Percentiles rank a stretch among this genome's conserved stretches.
These are phyloP conservation scores for Dactylis glomerata DNA, from an alignment of 176 grass and related monocot species.

Conservation along the genomic window DNA sequence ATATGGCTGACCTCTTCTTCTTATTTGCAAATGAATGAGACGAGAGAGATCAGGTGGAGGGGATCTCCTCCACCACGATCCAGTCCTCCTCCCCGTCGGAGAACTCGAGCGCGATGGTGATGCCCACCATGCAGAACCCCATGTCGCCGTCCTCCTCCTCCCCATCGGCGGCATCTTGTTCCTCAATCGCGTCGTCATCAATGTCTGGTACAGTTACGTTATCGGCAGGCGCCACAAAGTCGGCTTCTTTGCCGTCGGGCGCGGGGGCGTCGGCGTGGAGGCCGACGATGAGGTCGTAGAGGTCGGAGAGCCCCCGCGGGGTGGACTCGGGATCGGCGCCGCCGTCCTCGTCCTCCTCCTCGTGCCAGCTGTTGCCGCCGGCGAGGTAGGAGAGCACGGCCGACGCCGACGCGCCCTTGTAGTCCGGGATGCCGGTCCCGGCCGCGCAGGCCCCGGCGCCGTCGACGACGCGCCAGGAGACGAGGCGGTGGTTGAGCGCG, in stretches of 20 bases:
- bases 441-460: not conserved
- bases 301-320: constrained; percentile 30
- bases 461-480: constrained; percentile 65
- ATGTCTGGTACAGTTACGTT: not conserved
- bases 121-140: constrained; percentile 73
- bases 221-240: not conserved
- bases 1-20: constrained; percentile 3
- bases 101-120: constrained; percentile 54
- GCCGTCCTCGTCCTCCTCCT: constrained; percentile 25
- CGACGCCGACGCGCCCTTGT: constrained; percentile 55
- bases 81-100: constrained; percentile 87
- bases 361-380: constrained; percentile 36
- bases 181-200: constrained; percentile 25
- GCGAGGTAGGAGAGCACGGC: constrained; percentile 53
- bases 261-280: not conserved
- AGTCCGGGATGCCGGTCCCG: constrained; percentile 13
- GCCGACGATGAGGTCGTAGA: constrained; percentile 49
- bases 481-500: constrained; percentile 72
- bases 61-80: constrained; percentile 79
- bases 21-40: constrained; percentile 15
- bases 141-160: constrained; percentile 38
- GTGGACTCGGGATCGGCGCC: not conserved
- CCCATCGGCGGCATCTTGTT: not conserved
- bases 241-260: not conserved
- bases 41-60: constrained; percentile 7